A percentile compares a stretch with the other conserved stretches of the same genome.
Evolutionary conservation across 1,139 yeast genomes (phyloP).

Genomic region (Sugiyamaella paludigena): DNA sequence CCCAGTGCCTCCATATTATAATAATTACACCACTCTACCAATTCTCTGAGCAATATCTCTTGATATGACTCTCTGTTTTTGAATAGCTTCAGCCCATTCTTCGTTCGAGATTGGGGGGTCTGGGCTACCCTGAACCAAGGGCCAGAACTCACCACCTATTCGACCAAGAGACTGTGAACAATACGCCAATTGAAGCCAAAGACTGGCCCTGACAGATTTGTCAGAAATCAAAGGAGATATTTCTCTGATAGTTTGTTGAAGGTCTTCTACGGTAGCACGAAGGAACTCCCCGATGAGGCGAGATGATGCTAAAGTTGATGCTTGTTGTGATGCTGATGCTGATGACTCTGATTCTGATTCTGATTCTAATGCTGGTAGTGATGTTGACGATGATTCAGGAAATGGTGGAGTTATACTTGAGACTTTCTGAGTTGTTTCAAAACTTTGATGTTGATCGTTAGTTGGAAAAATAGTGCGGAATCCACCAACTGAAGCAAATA

Average conservation of each 20-base stretch:
- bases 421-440: not conserved
- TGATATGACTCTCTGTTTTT: constrained; percentile 42
- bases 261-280: constrained; percentile 37
- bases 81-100: constrained; percentile 42
- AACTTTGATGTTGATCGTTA: constrained; percentile 12
- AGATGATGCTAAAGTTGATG: not conserved
- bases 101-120: constrained; percentile 30
- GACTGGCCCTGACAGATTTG: constrained; percentile 53
- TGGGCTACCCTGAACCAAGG: constrained; percentile 31
- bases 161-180: constrained; percentile 73
- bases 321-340: not conserved
- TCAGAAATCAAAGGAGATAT: constrained; percentile 43
- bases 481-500: constrained; percentile 68
- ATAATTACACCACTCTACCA: constrained; percentile 1
- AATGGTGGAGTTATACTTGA: not conserved
- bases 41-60: constrained; percentile 15
- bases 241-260: constrained; percentile 39
- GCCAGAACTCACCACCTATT: constrained; percentile 64
- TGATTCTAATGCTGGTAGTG: not conserved
- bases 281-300: constrained; percentile 45
- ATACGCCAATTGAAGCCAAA: constrained; percentile 70
- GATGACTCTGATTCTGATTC: constrained; percentile 24
- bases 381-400: not conserved
- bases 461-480: constrained; percentile 60
- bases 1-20: too few relatives aligned